Conservation (phyloP, 2,329 filamentous ascomycete species). For the Paecilomyces fulvus region DNA sequence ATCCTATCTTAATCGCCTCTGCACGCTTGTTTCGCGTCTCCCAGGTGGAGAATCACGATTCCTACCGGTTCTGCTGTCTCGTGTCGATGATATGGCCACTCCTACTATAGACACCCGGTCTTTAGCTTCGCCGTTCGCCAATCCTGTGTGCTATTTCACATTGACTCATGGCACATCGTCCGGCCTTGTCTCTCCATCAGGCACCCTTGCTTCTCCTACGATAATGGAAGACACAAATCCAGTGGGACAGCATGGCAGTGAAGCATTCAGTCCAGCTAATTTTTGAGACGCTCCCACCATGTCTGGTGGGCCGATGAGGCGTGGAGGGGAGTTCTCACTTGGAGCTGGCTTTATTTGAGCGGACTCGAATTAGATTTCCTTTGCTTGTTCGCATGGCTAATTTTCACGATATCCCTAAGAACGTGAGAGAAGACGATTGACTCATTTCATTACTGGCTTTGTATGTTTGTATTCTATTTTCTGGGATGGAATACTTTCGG, state of each 20-base stretch:
- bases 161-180: neutral
- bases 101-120: slow-evolving; percentile 31
- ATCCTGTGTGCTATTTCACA: neutral
- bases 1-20: neutral
- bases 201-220: neutral
- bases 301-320: neutral
- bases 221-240: neutral
- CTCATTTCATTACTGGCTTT: neutral
- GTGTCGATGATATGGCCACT: neutral
- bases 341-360: neutral
- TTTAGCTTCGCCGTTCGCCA: slow-evolving; percentile 20
- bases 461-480: neutral
- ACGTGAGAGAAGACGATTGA: neutral
- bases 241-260: neutral
- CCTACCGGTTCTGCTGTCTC: neutral
- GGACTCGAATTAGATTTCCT: neutral
- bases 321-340: neutral
- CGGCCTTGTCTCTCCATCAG: neutral
- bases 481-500: neutral
- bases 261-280: neutral
- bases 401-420: neutral
- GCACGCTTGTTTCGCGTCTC: neutral
- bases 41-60: neutral
- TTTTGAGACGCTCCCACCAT: neutral
- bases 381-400: neutral